phyloP scores from a whole-genome alignment of 2,329 filamentous ascomycete genomes.

The Colletotrichum australisinense region DNA sequence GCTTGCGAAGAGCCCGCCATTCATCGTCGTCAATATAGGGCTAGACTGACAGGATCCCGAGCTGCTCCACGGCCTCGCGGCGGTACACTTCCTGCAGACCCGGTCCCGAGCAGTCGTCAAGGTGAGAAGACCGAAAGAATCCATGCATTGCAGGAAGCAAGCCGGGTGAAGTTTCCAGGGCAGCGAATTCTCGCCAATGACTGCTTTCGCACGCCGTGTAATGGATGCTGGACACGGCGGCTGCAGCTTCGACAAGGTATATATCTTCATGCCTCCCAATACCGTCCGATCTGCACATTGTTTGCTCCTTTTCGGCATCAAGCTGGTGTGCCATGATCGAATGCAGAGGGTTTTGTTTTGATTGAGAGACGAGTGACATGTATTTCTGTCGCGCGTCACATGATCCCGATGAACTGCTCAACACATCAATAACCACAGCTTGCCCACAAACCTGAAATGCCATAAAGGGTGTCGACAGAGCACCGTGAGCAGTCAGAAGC shows the following conservation, averaged over 20 bases:
- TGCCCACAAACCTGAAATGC: not conserved
- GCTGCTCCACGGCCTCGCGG: not conserved
- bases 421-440: not conserved
- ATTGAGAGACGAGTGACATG: not conserved
- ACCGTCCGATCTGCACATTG: not conserved
- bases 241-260: not conserved
- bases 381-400: not conserved
- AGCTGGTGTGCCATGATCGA: not conserved
- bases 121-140: not conserved
- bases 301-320: not conserved
- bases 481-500: not conserved
- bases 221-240: not conserved
- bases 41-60: not conserved
- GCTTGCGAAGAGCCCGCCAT: constrained; percentile 10
- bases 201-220: not conserved
- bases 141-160: not conserved
- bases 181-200: not conserved
- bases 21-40: not conserved
- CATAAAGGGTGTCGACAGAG: not conserved
- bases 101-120: not conserved
- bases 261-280: not conserved
- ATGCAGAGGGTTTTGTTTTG: not conserved
- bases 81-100: not conserved
- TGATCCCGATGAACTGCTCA: not conserved
- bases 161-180: not conserved